Evolutionary conservation across 2,329 filamentous ascomycete genomes (phyloP).

Genomic region (Claviceps maximensis): DNA sequence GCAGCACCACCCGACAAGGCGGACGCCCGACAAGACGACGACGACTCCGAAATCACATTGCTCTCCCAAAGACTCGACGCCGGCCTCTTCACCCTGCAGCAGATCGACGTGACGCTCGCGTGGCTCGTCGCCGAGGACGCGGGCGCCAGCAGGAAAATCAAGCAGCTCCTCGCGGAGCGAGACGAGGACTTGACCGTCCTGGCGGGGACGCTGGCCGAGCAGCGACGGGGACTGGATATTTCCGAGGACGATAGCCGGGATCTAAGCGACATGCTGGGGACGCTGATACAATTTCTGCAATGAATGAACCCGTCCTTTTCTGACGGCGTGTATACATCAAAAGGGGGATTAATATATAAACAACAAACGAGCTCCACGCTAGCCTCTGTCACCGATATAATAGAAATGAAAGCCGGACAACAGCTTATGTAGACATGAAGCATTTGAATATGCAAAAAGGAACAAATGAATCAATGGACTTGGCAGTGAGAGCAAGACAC

Average conservation of each 20-base stretch:
- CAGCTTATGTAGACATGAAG: too few species aligned
- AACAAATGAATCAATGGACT: too few species aligned
- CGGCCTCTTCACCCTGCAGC: constrained; percentile 72
- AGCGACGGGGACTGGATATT: constrained; percentile 38
- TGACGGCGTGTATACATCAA: too few species aligned
- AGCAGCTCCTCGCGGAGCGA: constrained; percentile 49
- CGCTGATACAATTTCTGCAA: constrained; percentile 36
- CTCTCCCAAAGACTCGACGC: constrained; percentile 66
- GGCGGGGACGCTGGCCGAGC: constrained; percentile 52
- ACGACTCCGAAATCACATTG: constrained; percentile 56
- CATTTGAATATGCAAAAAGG: too few species aligned
- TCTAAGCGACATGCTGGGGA: constrained; percentile 39
- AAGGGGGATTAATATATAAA: too few species aligned
- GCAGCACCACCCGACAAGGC: background rate
- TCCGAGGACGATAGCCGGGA: constrained; percentile 47
- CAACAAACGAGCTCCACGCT: too few species aligned
- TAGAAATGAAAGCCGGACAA: too few species aligned
- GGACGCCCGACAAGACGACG: constrained; percentile 16
- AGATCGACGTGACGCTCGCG: constrained; percentile 69
- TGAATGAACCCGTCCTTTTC: too few species aligned
- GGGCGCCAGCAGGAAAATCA: constrained; percentile 55
- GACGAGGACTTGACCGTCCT: constrained; percentile 54
- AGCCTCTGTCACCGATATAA: too few species aligned
- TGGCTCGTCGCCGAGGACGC: constrained; percentile 87
- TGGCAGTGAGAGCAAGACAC: too few species aligned